Base-by-base conservation (phyloP, 1,284 basidiomycete genomes). In the Boletus holoroseus region DNA sequence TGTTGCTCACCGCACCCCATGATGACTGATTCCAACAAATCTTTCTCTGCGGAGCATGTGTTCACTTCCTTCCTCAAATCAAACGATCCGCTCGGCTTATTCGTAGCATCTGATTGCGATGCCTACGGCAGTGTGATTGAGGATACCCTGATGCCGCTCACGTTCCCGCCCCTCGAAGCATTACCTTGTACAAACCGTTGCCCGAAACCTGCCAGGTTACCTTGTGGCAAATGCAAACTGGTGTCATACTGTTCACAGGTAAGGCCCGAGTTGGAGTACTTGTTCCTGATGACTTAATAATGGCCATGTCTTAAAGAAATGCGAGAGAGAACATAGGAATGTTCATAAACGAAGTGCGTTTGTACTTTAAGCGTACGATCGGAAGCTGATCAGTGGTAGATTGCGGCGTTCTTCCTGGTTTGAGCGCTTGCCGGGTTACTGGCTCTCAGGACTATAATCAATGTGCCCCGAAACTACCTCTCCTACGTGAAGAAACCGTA, bases 241-340 rank as follows among this genome's bases (percentile, higher is more conserved):
- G 71, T 70, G 6, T 69, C 68, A 1, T 73, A 74, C 47, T 73
- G 72, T 50, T 74, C 71, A 1, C 66, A 68, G 58, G 66, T 68
- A 46, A 43, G 54, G 2, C 4, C 16, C 0, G 7, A 6, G 18
- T 44, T 41, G 11, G 8, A 9, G 20, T 27, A 15, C 12, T 12
- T 18, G 5, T 27, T 11, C 20, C 16, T 4, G 15, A 28, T 38
- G 32, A 15, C 34, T 49, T 9, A 26, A 44, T n/a, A 18, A 50
- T 28, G 34, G 1, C 26, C 1, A 27, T 37, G 3, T n/a, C 20
- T 16, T 15, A 13, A 42, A 63, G 64, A 62, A 60, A 47, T 67
- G 62, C 20, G 53, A 55, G 43, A 57, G 49, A 44, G 38, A 48
- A 18, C 42, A 63, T 4, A 62, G 13, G 39, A 51, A 11, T 18